Conservation (phyloP, 352 stramenopile species). For the Thraustochytrium sp. region DNA sequence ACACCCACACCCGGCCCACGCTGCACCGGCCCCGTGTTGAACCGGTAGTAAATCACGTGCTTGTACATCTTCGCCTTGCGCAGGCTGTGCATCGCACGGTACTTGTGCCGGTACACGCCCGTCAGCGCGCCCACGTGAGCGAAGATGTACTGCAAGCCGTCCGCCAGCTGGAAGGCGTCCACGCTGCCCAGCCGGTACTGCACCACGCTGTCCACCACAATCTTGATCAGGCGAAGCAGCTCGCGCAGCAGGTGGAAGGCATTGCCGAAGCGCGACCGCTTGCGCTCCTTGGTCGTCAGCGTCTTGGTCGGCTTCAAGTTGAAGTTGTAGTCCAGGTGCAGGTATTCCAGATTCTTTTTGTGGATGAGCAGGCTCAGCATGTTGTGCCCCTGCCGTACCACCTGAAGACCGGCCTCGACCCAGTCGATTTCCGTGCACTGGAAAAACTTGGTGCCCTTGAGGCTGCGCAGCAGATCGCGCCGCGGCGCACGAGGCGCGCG, state of each 20-base stretch:
- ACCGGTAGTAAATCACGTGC: constrained; percentile 99
- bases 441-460: constrained; percentile 99
- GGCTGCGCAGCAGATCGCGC: constrained; percentile 94
- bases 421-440: constrained; percentile 98
- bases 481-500: constrained; percentile 72
- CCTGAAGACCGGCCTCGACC: constrained; percentile 95
- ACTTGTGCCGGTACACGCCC: constrained; percentile 99
- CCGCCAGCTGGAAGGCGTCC: constrained; percentile 97
- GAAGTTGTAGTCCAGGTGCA: constrained; percentile 99
- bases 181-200: constrained; percentile 99
- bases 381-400: constrained; percentile 99
- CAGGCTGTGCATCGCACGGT: constrained; percentile 91
- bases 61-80: constrained; percentile 99
- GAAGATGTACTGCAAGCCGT: constrained; percentile 98
- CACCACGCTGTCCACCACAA: constrained; percentile 99
- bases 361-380: constrained; percentile 99
- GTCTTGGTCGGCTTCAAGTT: constrained; percentile 99
- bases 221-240: constrained; percentile 97
- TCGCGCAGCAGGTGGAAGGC: constrained; percentile 90
- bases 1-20: constrained; percentile 98
- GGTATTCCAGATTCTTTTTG: constrained; percentile 98
- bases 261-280: constrained; percentile 96
- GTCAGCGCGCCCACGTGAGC: constrained; percentile 98
- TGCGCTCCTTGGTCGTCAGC: constrained; percentile 99
- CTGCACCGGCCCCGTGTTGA: constrained; percentile 98